phyloP scores from a whole-genome alignment of 306 rosid species.

The Prosopis cineraria region DNA sequence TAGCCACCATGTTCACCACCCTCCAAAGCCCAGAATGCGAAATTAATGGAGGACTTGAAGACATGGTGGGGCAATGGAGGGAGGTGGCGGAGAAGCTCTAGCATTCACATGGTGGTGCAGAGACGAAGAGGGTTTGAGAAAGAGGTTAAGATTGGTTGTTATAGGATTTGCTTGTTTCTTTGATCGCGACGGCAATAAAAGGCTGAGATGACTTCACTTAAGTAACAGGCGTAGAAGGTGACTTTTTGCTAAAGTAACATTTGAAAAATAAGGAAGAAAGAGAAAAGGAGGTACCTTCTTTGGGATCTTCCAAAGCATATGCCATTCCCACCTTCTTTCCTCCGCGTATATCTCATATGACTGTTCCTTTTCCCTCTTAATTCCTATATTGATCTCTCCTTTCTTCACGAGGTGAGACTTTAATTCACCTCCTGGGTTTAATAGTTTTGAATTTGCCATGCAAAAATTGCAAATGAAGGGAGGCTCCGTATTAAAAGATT shows the following conservation, averaged over 20 bases:
- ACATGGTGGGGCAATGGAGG: constrained; percentile 24
- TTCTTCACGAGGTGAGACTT: background rate
- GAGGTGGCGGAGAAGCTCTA: constrained; percentile 37
- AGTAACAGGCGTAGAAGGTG: constrained; percentile 34
- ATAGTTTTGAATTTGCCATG: constrained; percentile 1
- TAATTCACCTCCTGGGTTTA: background rate
- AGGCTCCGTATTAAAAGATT: background rate
- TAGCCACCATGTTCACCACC: constrained; percentile 19
- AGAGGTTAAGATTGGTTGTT: constrained; percentile 48
- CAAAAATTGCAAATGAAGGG: background rate
- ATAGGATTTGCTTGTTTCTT: constrained; percentile 45
- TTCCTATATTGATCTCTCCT: background rate
- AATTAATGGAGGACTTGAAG: background rate
- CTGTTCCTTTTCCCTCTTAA: constrained; percentile 25
- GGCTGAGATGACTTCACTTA: constrained; percentile 52
- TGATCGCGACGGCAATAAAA: constrained; percentile 50
- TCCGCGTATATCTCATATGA: constrained; percentile 45
- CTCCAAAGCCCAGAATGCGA: constrained; percentile 22
- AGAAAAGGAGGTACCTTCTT: constrained; percentile 37
- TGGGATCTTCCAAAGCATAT: constrained; percentile 86
- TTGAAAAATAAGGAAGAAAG: constrained; percentile 36
- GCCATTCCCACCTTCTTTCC: constrained; percentile 52
- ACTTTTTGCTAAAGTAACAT: constrained; percentile 39
- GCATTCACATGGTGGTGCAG: constrained; percentile 35
- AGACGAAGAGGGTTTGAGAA: constrained; percentile 56